phyloP scores from a whole-genome alignment of 2,329 filamentous ascomycete genomes.

The Stachybotrys echinatus region DNA sequence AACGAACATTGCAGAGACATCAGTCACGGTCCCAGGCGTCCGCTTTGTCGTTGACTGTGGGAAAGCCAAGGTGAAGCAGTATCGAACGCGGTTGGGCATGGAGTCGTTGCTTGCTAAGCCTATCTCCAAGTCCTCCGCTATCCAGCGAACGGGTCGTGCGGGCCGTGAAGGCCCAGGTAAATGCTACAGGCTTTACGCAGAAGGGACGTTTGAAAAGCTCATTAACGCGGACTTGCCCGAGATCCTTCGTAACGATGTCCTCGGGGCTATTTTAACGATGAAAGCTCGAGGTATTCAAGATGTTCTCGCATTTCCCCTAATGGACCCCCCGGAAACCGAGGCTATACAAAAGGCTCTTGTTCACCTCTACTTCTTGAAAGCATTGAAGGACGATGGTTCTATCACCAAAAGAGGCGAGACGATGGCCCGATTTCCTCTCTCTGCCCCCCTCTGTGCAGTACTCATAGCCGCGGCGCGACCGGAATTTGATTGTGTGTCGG shows the following conservation, averaged over 20 bases:
- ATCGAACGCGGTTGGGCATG: slow-evolving; percentile 75
- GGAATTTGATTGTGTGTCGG: slow-evolving; percentile 67
- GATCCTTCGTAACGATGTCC: slow-evolving; percentile 83
- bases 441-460: slow-evolving; percentile 75
- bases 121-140: slow-evolving; percentile 88
- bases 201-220: slow-evolving; percentile 65
- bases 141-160: slow-evolving; percentile 86
- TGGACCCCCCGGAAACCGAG: slow-evolving; percentile 74
- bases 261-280: slow-evolving; percentile 84
- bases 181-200: slow-evolving; percentile 85
- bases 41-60: slow-evolving; percentile 88
- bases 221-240: slow-evolving; percentile 77
- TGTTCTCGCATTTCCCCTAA: slow-evolving; percentile 75
- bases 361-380: slow-evolving; percentile 73
- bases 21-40: slow-evolving; percentile 90
- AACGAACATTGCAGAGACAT: slow-evolving; percentile 98
- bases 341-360: slow-evolving; percentile 76
- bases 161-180: slow-evolving; percentile 88
- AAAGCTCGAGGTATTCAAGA: slow-evolving; percentile 85
- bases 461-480: slow-evolving; percentile 72
- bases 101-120: slow-evolving; percentile 87
- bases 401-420: slow-evolving; percentile 71
- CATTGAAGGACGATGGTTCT: slow-evolving; percentile 63
- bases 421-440: slow-evolving; percentile 79
- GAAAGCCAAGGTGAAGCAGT: slow-evolving; percentile 92